A percentile compares a stretch with the other conserved stretches of the same genome.
Conservation (phyloP, 306 rosid species). For the Cucurbita pepo region DNA sequence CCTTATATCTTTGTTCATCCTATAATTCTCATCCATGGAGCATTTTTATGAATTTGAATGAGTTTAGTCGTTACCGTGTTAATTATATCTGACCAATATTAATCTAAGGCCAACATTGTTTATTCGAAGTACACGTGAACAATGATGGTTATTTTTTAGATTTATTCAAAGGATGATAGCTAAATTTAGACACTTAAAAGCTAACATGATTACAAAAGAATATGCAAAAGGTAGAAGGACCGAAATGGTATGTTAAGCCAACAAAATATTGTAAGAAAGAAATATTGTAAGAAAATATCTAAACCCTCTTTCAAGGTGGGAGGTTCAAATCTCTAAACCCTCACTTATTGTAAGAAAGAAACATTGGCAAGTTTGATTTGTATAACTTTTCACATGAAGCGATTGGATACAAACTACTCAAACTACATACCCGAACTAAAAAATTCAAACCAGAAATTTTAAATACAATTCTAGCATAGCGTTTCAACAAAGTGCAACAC, state of each 20-base stretch:
- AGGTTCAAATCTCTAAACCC: not conserved
- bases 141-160: not conserved
- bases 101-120: not conserved
- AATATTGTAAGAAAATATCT: too few species aligned
- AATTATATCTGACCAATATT: not conserved
- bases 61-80: not conserved
- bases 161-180: not conserved
- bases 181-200: not conserved
- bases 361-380: too few species aligned
- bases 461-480: too few species aligned
- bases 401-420: too few species aligned
- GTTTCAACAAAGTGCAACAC: too few species aligned
- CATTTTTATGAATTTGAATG: not conserved
- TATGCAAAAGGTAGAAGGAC: not conserved
- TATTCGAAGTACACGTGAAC: not conserved
- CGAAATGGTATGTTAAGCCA: not conserved
- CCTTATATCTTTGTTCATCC: not conserved
- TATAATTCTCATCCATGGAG: not conserved
- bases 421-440: too few species aligned
- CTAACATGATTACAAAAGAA: not conserved
- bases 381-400: too few species aligned
- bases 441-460: too few species aligned
- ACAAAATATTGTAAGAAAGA: not conserved
- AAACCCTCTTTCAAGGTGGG: too few species aligned
- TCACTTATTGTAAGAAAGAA: too few species aligned